These are phyloP conservation scores for Epicoccum nigrum DNA, from an alignment of 2,329 filamentous ascomycete species.

Conservation along the genomic window DNA sequence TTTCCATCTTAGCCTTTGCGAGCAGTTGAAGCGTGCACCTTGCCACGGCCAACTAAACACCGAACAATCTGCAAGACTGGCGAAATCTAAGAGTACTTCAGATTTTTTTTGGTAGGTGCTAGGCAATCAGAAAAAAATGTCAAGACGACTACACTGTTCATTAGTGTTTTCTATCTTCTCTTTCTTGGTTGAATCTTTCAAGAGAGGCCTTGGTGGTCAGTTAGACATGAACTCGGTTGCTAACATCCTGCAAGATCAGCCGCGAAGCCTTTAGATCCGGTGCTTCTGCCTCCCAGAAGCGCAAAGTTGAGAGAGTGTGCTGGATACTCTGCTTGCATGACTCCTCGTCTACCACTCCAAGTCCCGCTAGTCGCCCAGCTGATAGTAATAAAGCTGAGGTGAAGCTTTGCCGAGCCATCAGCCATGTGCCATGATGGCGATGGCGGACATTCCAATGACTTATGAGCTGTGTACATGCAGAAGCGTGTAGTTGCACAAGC, in stretches of 20 bases:
- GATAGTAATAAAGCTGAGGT: slow-evolving; percentile 31
- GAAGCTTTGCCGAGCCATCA: slow-evolving; percentile 25
- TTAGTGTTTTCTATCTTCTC: too few species aligned
- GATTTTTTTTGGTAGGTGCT: too few species aligned
- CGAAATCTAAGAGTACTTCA: too few species aligned
- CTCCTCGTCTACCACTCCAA: slow-evolving; percentile 6
- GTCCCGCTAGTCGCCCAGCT: slow-evolving; percentile 27
- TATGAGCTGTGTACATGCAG: slow-evolving; percentile 22
- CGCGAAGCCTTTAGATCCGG: slow-evolving; percentile 19
- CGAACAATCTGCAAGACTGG: too few species aligned
- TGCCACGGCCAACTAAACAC: too few species aligned
- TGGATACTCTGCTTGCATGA: slow-evolving; percentile 9
- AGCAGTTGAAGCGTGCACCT: too few species aligned
- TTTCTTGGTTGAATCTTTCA: too few species aligned
- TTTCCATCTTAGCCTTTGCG: too few species aligned
- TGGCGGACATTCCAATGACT: slow-evolving; percentile 27
- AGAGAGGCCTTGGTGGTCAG: too few species aligned
- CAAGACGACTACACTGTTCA: too few species aligned
- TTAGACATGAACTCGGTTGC: neutral
- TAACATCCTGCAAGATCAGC: slow-evolving; percentile 5
- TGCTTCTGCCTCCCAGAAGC: slow-evolving; percentile 26
- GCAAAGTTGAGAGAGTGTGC: slow-evolving; percentile 16
- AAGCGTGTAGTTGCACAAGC: slow-evolving; percentile 26
- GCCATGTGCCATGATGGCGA: slow-evolving; percentile 45
- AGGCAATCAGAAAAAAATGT: too few species aligned